Percentiles rank a stretch among this genome's conserved stretches.
These are phyloP conservation scores for Venturia effusa DNA, from an alignment of 2,329 filamentous ascomycete species.

Conservation along the genomic window DNA sequence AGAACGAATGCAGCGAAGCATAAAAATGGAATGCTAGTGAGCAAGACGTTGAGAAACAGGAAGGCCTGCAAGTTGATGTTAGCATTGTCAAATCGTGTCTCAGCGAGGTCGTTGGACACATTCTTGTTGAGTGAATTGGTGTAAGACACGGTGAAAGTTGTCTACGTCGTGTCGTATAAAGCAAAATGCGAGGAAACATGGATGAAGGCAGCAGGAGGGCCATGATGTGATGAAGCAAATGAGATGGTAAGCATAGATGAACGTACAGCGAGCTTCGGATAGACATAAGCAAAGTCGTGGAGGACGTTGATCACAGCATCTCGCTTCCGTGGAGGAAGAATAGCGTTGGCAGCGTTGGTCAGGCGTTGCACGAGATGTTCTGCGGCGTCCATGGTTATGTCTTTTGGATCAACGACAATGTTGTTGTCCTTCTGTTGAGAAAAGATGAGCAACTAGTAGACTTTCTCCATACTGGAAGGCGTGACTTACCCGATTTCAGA, in stretches of 20 bases:
- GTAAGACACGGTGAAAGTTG: too few species aligned
- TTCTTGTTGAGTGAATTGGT: too few species aligned
- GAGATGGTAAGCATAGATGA: too few species aligned
- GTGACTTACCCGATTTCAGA: background rate
- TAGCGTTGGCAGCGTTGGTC: slow-evolving; percentile 29
- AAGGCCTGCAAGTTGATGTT: slow-evolving; percentile 47
- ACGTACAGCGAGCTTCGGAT: slow-evolving; percentile 60
- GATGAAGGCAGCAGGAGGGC: too few species aligned
- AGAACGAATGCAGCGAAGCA: slow-evolving; percentile 58
- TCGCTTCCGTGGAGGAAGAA: slow-evolving; percentile 51
- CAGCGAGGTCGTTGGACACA: too few species aligned
- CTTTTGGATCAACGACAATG: background rate
- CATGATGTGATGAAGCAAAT: background rate
- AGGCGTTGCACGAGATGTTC: slow-evolving; percentile 18
- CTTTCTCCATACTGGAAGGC: background rate
- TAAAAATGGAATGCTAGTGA: slow-evolving; percentile 56
- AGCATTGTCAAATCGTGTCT: background rate
- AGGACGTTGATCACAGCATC: slow-evolving; percentile 44
- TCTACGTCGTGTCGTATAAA: too few species aligned
- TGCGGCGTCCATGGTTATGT: background rate
- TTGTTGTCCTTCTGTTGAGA: background rate
- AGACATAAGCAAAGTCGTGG: slow-evolving; percentile 46
- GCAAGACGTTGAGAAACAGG: slow-evolving; percentile 50
- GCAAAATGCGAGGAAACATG: too few species aligned
- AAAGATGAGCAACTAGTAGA: background rate